phyloP scores from a whole-genome alignment of 352 stramenopile species.

The Globisporangium emineosum region DNA sequence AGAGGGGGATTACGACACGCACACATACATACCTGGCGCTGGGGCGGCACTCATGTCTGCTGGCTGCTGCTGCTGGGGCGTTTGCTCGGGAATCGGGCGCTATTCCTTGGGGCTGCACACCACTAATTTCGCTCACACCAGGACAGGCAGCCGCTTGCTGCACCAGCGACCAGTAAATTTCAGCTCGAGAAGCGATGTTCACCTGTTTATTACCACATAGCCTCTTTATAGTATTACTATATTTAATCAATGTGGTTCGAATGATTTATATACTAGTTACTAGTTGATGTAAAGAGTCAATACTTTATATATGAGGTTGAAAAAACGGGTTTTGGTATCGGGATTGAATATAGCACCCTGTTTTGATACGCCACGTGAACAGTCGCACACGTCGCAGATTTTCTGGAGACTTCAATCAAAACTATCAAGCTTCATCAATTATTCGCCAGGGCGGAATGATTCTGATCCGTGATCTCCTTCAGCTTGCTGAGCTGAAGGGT shows the following conservation, averaged over 20 bases:
- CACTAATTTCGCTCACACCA: constrained; percentile 19
- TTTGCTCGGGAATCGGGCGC: constrained; percentile 3
- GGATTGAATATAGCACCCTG: not conserved
- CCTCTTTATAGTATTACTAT: too few relatives aligned
- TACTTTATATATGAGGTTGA: not conserved
- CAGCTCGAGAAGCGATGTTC: too few relatives aligned
- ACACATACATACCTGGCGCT: constrained; percentile 10
- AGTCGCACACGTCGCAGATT: not conserved
- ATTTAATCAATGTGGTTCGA: too few relatives aligned
- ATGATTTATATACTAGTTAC: too few relatives aligned
- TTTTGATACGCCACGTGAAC: not conserved
- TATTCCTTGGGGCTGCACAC: constrained; percentile 13
- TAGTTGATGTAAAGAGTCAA: too few relatives aligned
- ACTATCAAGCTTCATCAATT: too few relatives aligned
- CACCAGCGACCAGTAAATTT: too few relatives aligned
- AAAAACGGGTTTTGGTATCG: not conserved
- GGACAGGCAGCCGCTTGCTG: not conserved
- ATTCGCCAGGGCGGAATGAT: too few relatives aligned
- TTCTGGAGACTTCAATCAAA: not conserved
- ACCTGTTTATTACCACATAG: not conserved
- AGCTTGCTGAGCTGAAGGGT: too few relatives aligned
- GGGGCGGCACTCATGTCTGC: constrained; percentile 18
- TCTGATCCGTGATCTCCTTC: too few relatives aligned
- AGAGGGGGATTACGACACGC: not conserved
- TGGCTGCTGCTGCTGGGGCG: constrained; percentile 4